Evolutionary conservation across 1,139 yeast genomes (phyloP), one percentile per base, ranked within the genome.

Genomic region (Chernovozyma aurita): DNA sequence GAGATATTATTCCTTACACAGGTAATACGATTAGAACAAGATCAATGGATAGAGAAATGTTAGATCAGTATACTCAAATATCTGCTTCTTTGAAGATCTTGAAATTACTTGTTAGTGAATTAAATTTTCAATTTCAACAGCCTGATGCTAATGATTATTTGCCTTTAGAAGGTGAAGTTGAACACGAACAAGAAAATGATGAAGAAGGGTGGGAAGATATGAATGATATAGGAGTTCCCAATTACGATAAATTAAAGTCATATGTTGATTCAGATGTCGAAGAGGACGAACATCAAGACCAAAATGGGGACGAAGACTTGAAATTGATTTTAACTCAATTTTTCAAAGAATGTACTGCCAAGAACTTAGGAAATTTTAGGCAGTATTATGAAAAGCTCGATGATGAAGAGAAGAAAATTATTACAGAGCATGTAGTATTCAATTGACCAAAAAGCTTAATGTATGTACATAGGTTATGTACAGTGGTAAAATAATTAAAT

Each of bases 201-300:
- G 22, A 20, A 20, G 79, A 65, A 20, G 73, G 55, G 11, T 88
- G 95, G 94, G 95, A 87, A 52, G 95, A 86, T 50, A 63, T 84
- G 48, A 90, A 83, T 11, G 80, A 73, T 40, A 59, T 74, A 30
- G 85, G 80, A 1, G 79, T 75, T 1, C 75, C 84, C 2, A 71
- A 76, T 31, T 80, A 66, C 49, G 81, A 76, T 16, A 78, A 77
- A 45, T 56, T 81, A 39, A 71, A 73, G 46, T 66, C 75, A 15
- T 77, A 75, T 42, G 73, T 69, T 5, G 73, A 65, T 18, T 61
- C 72, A 0, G 80, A 75, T 40, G 70, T 63, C 24, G 73, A 67
- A 36, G 65, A 56, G 16, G 56, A 49, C 3, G 61, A 55, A 8
- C 50, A 50, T 28, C 63, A 62, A 13, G 66, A 62, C 18, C 52